Conservation (phyloP, 148 eudicot genomes). For the Amaranthus cruentus region DNA sequence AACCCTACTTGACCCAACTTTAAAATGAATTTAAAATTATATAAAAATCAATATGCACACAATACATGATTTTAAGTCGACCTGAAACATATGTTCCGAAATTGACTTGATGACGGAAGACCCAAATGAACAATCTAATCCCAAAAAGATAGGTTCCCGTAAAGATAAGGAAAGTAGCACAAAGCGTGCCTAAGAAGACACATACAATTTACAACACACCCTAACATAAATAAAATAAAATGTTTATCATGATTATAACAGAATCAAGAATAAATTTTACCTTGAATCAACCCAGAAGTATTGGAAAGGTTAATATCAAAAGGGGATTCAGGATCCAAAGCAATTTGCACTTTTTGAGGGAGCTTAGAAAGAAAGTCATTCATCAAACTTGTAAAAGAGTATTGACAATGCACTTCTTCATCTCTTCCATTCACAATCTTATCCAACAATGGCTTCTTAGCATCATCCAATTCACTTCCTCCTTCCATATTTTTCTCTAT, state of each 20-base stretch:
- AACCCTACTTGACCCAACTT: too few species aligned
- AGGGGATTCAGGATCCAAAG: constrained; percentile 69
- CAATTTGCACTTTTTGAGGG: constrained; percentile 57
- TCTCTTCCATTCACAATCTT: constrained; percentile 9
- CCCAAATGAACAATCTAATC: too few species aligned
- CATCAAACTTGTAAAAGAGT: constrained; percentile 38
- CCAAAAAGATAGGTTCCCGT: neutral
- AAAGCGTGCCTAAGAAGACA: neutral
- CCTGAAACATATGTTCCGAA: too few species aligned
- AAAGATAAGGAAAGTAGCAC: neutral
- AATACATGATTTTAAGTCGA: too few species aligned
- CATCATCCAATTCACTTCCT: constrained; percentile 21
- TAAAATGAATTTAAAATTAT: too few species aligned
- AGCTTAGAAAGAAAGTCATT: constrained; percentile 61
- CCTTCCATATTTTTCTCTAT: constrained; percentile 2
- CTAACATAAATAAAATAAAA: neutral
- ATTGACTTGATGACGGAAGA: too few species aligned
- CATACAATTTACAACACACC: neutral
- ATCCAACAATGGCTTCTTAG: constrained; percentile 45
- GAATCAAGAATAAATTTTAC: constrained; percentile 22
- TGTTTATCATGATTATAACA: neutral
- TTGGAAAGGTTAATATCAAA: constrained; percentile 52
- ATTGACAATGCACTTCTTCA: constrained; percentile 11
- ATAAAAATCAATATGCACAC: too few species aligned
- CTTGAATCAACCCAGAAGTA: constrained; percentile 51